A percentile compares a stretch with the other conserved stretches of the same genome.
Evolutionary conservation across 805 yeast species (phyloP).

Genomic region (Grigorovia jiainica): DNA sequence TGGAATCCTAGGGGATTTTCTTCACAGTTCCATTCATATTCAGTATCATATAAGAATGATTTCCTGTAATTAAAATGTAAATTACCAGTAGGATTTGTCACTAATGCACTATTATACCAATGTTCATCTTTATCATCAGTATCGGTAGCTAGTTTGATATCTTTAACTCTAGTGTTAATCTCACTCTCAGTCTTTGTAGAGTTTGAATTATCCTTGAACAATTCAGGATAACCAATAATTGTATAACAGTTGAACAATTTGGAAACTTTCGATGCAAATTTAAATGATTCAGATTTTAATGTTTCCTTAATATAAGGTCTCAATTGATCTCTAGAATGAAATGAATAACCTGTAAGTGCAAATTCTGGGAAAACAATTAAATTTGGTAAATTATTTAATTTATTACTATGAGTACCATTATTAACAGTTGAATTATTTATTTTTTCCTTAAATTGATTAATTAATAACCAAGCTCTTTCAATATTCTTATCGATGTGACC

Average conservation of each 20-base stretch:
- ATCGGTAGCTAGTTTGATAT: slow-evolving; percentile 3
- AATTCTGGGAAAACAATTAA: slow-evolving; percentile 75
- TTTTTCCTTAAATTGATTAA: slow-evolving; percentile 23
- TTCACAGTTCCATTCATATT: slow-evolving; percentile 67
- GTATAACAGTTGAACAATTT: slow-evolving; percentile 48
- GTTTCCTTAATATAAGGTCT: slow-evolving; percentile 44
- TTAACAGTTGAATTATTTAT: too few species aligned
- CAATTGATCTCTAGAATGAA: slow-evolving; percentile 37
- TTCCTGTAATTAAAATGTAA: slow-evolving; percentile 63
- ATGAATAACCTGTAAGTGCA: slow-evolving; percentile 79
- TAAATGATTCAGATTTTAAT: slow-evolving; percentile 38
- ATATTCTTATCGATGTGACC: slow-evolving; percentile 51
- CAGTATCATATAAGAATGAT: slow-evolving; percentile 67
- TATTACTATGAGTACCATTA: background rate
- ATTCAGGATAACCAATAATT: slow-evolving; percentile 77
- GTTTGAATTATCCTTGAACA: background rate
- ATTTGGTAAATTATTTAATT: slow-evolving; percentile 35
- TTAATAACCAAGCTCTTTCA: slow-evolving; percentile 35
- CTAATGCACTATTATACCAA: slow-evolving; percentile 63
- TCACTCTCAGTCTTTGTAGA: too few species aligned
- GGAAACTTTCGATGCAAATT: slow-evolving; percentile 51
- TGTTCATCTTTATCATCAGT: slow-evolving; percentile 6
- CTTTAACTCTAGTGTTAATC: slow-evolving; percentile 4
- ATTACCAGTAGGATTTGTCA: slow-evolving; percentile 51
- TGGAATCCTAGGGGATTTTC: slow-evolving; percentile 59